Conservation (phyloP, 768 basidiomycete genomes). For the Hygrophoropsis aurantiaca region DNA sequence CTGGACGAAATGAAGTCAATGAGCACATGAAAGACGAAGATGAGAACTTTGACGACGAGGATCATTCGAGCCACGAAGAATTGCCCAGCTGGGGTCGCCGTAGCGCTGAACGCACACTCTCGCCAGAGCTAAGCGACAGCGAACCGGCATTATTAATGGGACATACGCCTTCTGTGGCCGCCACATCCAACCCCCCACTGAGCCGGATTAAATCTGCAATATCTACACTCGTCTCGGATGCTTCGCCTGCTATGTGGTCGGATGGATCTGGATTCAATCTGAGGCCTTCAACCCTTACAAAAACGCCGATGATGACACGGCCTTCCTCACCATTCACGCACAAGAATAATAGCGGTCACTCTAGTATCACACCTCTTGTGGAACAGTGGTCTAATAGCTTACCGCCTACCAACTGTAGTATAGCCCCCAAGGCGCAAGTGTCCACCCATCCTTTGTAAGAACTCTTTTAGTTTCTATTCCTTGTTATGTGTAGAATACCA, state of each 20-base stretch:
- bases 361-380: conserved; percentile 58
- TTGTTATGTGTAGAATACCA: not conserved
- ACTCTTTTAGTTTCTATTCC: no score
- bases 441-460: conserved; percentile 4
- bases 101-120: conserved; percentile 2
- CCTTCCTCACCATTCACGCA: conserved; percentile 51
- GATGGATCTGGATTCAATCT: conserved; percentile 6
- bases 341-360: conserved; percentile 45
- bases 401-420: conserved; percentile 62
- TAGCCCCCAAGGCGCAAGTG: conserved; percentile 39
- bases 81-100: conserved; percentile 52
- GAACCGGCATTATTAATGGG: conserved; percentile 2
- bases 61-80: conserved; percentile 21
- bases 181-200: not conserved
- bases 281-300: conserved; percentile 22
- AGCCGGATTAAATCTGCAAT: conserved; percentile 31
- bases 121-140: conserved; percentile 1
- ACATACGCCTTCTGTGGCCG: not conserved
- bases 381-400: conserved; percentile 54
- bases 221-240: conserved; percentile 22
- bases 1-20: conserved; percentile 40
- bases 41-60: conserved; percentile 33
- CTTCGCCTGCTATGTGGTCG: conserved; percentile 11
- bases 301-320: conserved; percentile 37
- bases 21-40: conserved; percentile 30